Conservation (phyloP, 2,329 filamentous ascomycete species). For the Monilinia laxa region DNA sequence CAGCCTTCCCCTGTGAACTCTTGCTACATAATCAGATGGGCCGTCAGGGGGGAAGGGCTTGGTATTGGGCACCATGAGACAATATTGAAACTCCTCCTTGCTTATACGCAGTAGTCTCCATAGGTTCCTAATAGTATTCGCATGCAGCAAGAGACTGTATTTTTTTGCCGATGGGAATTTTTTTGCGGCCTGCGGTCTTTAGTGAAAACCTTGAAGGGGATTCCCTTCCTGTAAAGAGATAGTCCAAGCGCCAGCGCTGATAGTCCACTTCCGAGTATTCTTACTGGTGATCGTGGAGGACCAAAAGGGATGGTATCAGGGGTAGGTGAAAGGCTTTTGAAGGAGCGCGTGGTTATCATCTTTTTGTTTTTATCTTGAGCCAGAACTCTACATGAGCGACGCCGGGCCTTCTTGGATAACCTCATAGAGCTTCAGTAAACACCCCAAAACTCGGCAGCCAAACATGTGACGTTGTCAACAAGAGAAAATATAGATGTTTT, state of each 20-base stretch:
- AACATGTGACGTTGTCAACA: neutral
- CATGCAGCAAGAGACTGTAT: slow-evolving; percentile 2
- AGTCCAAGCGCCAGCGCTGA: slow-evolving; percentile 8
- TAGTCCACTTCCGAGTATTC: slow-evolving; percentile 10
- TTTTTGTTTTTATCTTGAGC: neutral
- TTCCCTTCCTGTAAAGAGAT: neutral
- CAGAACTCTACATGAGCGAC: neutral
- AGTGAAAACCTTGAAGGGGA: slow-evolving; percentile 10
- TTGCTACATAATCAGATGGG: neutral
- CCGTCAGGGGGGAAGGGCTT: neutral
- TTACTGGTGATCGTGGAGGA: neutral
- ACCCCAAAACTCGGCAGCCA: neutral
- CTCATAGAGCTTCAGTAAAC: neutral
- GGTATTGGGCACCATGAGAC: neutral
- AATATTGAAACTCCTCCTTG: neutral
- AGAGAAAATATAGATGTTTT: neutral
- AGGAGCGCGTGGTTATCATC: neutral
- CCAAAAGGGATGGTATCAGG: neutral
- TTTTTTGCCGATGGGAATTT: neutral
- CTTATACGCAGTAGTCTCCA: neutral
- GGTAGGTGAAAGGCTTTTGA: neutral
- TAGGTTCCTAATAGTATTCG: neutral
- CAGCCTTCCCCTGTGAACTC: slow-evolving; percentile 5
- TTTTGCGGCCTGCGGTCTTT: neutral
- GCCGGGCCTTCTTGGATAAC: neutral